Conservation (phyloP, 23 red algal genomes). For the Chondrus crispus region DNA sequence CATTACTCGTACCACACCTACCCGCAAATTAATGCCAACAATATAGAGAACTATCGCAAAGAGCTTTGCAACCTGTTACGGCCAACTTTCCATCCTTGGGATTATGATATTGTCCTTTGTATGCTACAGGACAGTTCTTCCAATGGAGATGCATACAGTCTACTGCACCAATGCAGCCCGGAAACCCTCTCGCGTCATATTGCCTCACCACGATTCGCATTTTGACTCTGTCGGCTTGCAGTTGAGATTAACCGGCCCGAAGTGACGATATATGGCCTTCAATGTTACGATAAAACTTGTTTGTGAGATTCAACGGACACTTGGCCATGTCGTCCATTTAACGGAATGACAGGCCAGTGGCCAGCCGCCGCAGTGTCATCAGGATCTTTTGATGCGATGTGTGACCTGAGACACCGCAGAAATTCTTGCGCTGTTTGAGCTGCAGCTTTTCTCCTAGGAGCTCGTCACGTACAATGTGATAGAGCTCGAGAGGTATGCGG, state of each 20-base stretch:
- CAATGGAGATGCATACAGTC: not conserved
- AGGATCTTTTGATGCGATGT: not conserved
- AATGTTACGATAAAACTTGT: not conserved
- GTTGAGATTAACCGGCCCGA: not conserved
- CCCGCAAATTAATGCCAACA: slow-evolving; percentile 1
- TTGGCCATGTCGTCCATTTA: not conserved
- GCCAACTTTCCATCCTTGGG: slow-evolving; percentile 36
- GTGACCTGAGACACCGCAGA: not conserved
- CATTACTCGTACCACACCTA: slow-evolving; percentile 18
- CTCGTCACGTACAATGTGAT: not conserved
- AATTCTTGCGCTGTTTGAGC: not conserved
- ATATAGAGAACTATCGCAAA: not conserved
- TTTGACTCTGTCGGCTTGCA: not conserved
- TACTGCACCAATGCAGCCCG: not conserved
- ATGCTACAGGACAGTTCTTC: not conserved
- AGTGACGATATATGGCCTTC: not conserved
- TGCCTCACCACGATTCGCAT: no score
- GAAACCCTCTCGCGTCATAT: not conserved
- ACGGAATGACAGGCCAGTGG: not conserved
- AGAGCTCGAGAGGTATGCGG: not conserved
- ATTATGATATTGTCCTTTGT: slow-evolving; percentile 37
- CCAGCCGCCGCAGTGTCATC: not conserved
- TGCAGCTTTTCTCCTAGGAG: not conserved
- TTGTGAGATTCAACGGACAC: not conserved
- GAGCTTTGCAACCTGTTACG: not conserved